A percentile compares a stretch with the other conserved stretches of the same genome.
phyloP scores from a whole-genome alignment of 208 protist genomes.

The Crithidia bombi region DNA sequence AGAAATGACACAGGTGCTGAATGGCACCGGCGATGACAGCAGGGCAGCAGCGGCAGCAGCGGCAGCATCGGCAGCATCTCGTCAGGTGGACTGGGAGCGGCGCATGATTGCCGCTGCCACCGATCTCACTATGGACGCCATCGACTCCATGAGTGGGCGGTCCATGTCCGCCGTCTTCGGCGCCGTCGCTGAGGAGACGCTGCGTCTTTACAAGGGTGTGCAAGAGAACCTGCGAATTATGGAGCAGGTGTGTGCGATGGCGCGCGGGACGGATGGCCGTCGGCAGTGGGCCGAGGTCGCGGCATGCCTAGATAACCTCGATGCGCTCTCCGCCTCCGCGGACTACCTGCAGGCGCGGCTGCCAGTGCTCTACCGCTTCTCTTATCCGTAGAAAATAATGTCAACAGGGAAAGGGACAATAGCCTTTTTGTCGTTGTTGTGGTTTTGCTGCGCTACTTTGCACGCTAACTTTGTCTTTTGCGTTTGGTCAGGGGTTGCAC shows the following conservation, averaged over 20 bases:
- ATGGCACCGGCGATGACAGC: conserved; percentile 6
- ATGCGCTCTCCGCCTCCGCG: conserved; percentile 29
- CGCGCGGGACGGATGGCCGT: conserved; percentile 11
- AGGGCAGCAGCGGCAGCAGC: neutral
- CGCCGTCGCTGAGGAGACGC: conserved; percentile 54
- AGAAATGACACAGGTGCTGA: conserved; percentile 33
- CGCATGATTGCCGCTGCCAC: conserved; percentile 62
- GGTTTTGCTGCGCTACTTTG: neutral
- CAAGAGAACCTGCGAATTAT: conserved; percentile 19
- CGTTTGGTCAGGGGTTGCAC: no score
- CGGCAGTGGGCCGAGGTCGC: conserved; percentile 23
- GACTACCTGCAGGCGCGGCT: conserved; percentile 46
- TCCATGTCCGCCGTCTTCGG: conserved; percentile 52
- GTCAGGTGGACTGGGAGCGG: conserved; percentile 39
- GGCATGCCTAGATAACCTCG: conserved; percentile 34
- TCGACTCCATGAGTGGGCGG: conserved; percentile 61
- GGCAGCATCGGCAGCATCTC: neutral
- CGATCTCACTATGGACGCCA: conserved; percentile 57
- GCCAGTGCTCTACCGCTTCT: conserved; percentile 42
- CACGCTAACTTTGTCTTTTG: neutral
- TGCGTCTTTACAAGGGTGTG: conserved; percentile 48
- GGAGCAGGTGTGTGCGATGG: conserved; percentile 1
- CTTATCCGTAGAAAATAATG: conserved; percentile 25
- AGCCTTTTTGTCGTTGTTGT: neutral
- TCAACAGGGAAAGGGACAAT: neutral